Evolutionary conservation across 352 stramenopile genomes (phyloP).

Genomic region (Pythium pectinolyticum): DNA sequence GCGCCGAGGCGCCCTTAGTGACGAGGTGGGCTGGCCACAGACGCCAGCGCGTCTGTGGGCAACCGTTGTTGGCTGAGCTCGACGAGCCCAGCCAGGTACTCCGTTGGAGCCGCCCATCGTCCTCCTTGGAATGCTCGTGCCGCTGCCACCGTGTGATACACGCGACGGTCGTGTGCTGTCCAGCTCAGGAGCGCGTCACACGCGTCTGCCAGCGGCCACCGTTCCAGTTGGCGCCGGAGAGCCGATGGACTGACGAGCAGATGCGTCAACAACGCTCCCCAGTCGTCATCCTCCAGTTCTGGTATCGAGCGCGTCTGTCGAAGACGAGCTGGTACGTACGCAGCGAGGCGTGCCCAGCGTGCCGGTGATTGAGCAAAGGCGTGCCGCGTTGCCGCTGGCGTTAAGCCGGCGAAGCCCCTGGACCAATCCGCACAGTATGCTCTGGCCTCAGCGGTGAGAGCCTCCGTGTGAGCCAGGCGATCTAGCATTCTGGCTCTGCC

Average conservation of each 20-base stretch:
- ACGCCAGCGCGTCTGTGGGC: not conserved
- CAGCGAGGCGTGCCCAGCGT: not conserved
- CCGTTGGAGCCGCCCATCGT: not conserved
- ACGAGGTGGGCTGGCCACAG: not conserved
- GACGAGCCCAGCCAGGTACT: not conserved
- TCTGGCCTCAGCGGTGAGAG: not conserved
- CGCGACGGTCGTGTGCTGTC: not conserved
- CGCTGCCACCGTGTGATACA: not conserved
- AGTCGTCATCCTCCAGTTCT: not conserved
- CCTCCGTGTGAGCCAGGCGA: not conserved
- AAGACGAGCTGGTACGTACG: too few species aligned
- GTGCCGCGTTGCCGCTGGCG: not conserved
- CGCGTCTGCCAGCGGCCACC: not conserved
- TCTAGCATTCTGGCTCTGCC: not conserved
- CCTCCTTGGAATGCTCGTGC: not conserved
- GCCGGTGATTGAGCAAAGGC: not conserved
- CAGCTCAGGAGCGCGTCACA: not conserved
- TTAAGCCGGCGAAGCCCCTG: not conserved
- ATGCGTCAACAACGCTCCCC: not conserved
- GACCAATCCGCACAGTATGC: not conserved
- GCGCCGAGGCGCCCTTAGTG: conserved; percentile 14
- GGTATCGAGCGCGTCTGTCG: not conserved
- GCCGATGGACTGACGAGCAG: not conserved
- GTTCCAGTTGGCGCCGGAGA: not conserved
- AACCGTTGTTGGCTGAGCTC: not conserved